Conservation (phyloP, 73 alveolate species). For the Tetrahymena elliotti region DNA sequence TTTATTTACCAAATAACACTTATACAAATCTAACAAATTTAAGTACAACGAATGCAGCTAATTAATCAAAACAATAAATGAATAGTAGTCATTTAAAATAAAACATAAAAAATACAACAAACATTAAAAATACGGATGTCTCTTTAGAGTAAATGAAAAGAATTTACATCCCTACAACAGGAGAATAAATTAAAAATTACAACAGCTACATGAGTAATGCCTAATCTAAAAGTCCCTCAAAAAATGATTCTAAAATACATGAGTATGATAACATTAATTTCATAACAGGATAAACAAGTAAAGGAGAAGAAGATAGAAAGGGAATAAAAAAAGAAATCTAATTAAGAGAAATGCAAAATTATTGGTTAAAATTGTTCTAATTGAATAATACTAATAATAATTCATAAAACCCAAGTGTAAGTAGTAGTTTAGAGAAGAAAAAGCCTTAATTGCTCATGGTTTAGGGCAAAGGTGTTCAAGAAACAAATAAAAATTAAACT, state of each 20-base stretch:
- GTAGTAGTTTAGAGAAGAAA: neutral
- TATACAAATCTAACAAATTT: neutral
- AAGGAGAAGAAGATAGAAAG: neutral
- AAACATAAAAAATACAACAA: neutral
- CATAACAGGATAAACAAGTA: neutral
- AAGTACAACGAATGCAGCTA: neutral
- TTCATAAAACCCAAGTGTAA: neutral
- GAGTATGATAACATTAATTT: neutral
- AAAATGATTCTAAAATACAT: neutral
- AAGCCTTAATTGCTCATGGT: neutral
- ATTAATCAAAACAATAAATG: neutral
- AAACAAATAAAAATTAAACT: neutral
- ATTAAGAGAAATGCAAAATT: neutral
- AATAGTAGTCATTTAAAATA: neutral
- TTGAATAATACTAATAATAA: neutral
- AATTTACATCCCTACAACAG: neutral
- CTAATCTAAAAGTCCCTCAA: neutral
- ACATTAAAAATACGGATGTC: neutral
- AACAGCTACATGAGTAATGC: neutral
- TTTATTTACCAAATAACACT: neutral
- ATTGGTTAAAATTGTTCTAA: neutral
- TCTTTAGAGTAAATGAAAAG: neutral
- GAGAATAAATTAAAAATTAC: neutral
- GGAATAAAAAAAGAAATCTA: neutral
- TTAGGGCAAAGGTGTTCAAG: neutral